A percentile compares a stretch with the other conserved stretches of the same genome.
Conservation (phyloP, 192 early-diverging fungal species). For the Spizellomyces sp. region DNA sequence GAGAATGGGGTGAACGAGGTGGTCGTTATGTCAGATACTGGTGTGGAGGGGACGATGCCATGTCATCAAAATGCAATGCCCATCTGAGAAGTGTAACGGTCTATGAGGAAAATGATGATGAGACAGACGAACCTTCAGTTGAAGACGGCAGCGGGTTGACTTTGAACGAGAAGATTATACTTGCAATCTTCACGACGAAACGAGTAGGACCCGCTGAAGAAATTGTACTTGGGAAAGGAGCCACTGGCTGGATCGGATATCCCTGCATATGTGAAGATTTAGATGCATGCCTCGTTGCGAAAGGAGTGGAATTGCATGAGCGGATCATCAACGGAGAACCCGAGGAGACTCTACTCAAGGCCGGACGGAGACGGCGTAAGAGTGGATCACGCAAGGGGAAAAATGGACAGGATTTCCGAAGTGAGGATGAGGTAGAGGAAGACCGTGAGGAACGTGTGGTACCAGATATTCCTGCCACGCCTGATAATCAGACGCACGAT, state of each 20-base stretch:
- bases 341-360: not conserved
- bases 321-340: not conserved
- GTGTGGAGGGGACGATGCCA: slow-evolving; percentile 29
- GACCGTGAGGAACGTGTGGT: not conserved
- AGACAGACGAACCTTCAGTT: slow-evolving; percentile 21
- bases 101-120: slow-evolving; percentile 10
- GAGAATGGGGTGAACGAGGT: slow-evolving; percentile 32
- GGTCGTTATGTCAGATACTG: slow-evolving; percentile 41
- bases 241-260: slow-evolving; percentile 22
- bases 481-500: not conserved
- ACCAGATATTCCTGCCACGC: not conserved
- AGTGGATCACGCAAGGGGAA: not conserved
- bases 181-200: slow-evolving; percentile 39
- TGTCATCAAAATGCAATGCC: slow-evolving; percentile 32
- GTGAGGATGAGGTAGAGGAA: not conserved
- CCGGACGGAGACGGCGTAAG: not conserved
- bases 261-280: slow-evolving; percentile 41
- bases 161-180: slow-evolving; percentile 28
- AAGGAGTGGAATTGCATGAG: slow-evolving; percentile 3
- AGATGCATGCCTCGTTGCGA: slow-evolving; percentile 18
- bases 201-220: slow-evolving; percentile 33
- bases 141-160: not conserved
- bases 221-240: slow-evolving; percentile 29
- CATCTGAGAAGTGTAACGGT: slow-evolving; percentile 34
- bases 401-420: not conserved